phyloP scores from a whole-genome alignment of 192 early-diverging fungal genomes.

The Dissophora ornata region DNA sequence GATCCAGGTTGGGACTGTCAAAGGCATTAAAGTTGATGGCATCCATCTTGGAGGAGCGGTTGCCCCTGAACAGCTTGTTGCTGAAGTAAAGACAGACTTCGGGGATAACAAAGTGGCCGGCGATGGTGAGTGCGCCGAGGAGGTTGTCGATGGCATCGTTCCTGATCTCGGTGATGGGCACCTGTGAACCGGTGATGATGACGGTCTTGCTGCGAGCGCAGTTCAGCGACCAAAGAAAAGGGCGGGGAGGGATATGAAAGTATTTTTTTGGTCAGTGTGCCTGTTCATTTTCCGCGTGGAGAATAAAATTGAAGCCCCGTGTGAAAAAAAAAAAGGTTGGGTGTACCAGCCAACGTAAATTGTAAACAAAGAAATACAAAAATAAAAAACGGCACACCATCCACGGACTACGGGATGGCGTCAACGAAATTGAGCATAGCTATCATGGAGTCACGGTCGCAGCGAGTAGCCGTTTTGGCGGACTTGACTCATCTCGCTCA shows the following conservation, averaged over 20 bases:
- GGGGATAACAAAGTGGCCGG: slow-evolving; percentile 97
- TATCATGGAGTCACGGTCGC: too few species aligned
- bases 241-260: background rate
- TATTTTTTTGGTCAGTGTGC: background rate
- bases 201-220: slow-evolving; percentile 81
- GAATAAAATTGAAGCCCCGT: slow-evolving; percentile 10
- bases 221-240: slow-evolving; percentile 18
- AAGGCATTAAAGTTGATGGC: slow-evolving; percentile 89
- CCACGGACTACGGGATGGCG: too few species aligned
- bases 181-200: slow-evolving; percentile 97
- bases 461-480: too few species aligned
- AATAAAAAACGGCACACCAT: background rate
- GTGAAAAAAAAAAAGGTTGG: slow-evolving; percentile 20
- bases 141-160: slow-evolving; percentile 99
- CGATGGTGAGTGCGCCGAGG: slow-evolving; percentile 94
- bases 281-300: background rate
- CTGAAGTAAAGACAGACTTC: slow-evolving; percentile 95
- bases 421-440: too few species aligned
- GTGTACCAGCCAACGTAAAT: background rate
- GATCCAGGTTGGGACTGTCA: slow-evolving; percentile 86
- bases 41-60: slow-evolving; percentile 82
- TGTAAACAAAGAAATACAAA: background rate
- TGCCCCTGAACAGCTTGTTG: slow-evolving; percentile 94
- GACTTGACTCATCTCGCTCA: slow-evolving; percentile 20
- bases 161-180: slow-evolving; percentile 95